A percentile compares a stretch with the other conserved stretches of the same genome.
Evolutionary conservation across 208 protist species (phyloP).

Genomic region (Acanthamoeba lenticulata): DNA sequence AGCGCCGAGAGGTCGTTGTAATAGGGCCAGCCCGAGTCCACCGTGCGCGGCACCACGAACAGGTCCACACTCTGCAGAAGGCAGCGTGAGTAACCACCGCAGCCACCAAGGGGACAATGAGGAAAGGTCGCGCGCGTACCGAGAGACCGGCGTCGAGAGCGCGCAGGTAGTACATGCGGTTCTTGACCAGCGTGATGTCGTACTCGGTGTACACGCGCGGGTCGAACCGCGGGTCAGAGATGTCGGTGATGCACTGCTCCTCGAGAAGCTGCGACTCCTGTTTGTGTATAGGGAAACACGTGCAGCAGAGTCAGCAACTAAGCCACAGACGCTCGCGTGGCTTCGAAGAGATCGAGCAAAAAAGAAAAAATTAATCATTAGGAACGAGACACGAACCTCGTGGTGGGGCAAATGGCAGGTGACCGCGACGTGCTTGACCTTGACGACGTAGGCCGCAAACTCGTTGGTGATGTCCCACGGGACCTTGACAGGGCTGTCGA

Average conservation of each 20-base stretch:
- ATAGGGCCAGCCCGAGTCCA: slow-evolving; percentile 66
- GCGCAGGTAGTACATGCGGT: slow-evolving; percentile 70
- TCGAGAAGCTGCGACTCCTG: slow-evolving; percentile 30
- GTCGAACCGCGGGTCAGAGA: slow-evolving; percentile 53
- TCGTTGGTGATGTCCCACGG: slow-evolving; percentile 89
- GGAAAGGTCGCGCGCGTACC: slow-evolving; percentile 78
- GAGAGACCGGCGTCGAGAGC: slow-evolving; percentile 82
- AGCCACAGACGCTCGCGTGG: neutral
- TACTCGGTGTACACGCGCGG: slow-evolving; percentile 70
- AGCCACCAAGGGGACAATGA: neutral
- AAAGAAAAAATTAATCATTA: no score
- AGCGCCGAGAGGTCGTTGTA: slow-evolving; percentile 60
- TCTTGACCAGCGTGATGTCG: slow-evolving; percentile 69
- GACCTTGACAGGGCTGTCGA: slow-evolving; percentile 87
- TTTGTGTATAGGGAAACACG: no score
- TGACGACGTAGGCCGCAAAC: slow-evolving; percentile 88
- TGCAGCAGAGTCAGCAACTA: neutral
- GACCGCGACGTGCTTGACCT: slow-evolving; percentile 89
- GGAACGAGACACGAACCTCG: slow-evolving; percentile 61
- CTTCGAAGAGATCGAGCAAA: no score
- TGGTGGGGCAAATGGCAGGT: slow-evolving; percentile 82
- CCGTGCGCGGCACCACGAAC: slow-evolving; percentile 53
- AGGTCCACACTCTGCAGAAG: neutral
- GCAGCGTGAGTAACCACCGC: neutral
- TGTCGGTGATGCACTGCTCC: slow-evolving; percentile 65